These are phyloP conservation scores for Biscutella laevigata DNA, from an alignment of 441 rosid genomes.

Conservation along the genomic window DNA sequence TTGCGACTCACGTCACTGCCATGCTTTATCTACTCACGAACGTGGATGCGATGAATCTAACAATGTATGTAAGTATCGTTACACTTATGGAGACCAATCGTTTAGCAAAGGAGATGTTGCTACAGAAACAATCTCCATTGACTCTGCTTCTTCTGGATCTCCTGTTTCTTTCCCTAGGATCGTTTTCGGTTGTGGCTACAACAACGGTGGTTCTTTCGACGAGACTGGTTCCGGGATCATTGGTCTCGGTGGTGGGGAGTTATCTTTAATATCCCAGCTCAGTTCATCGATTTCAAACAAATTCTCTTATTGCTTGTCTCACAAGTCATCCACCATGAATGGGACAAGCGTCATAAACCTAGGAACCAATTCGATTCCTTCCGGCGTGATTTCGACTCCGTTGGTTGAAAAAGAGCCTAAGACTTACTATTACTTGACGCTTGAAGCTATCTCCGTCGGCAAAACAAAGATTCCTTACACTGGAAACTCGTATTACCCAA, in stretches of 20 bases:
- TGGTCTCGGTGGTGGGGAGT: constrained; percentile 48
- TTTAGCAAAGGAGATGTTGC: constrained; percentile 40
- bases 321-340: constrained; percentile 8
- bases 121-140: constrained; percentile 34
- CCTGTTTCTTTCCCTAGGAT: constrained; percentile 23
- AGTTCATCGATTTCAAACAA: constrained; percentile 25
- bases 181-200: constrained; percentile 45
- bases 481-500: constrained; percentile 6
- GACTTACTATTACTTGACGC: constrained; percentile 32
- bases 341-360: constrained; percentile 39
- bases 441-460: constrained; percentile 40
- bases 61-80: constrained; percentile 31
- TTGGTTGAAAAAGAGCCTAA: constrained; percentile 25
- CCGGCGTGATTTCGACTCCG: constrained; percentile 27
- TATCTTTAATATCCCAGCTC: constrained; percentile 43
- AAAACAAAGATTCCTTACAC: constrained; percentile 23
- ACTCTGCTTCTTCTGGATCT: constrained; percentile 21
- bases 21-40: background rate
- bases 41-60: constrained; percentile 19
- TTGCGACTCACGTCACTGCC: constrained; percentile 31
- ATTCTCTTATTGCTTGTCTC: constrained; percentile 53
- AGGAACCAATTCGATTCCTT: constrained; percentile 30
- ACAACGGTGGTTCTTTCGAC: constrained; percentile 32
- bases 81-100: constrained; percentile 38
- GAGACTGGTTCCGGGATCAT: constrained; percentile 38